Evolutionary conservation across 805 yeast species (phyloP), one percentile per base, ranked within the genome.

Genomic region (Tetrapisispora iriomotensis): DNA sequence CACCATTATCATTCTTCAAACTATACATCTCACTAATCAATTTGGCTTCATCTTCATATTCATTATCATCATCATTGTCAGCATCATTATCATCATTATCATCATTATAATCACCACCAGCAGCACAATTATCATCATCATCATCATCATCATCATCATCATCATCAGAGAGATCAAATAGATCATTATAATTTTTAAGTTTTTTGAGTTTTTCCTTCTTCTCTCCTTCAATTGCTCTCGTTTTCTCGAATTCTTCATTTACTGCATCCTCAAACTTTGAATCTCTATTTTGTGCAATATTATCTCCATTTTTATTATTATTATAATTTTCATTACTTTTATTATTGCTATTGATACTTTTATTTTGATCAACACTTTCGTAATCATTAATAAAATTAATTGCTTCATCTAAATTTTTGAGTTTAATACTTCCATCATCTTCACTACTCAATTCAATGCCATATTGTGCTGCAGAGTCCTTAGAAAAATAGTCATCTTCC

Each of bases 171-270:
- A 41, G 18, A 21, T 47, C 51, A 36, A 54, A 56, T 14, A 56
- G 29, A 37, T 56, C 60, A 31, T 46, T 39, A 21, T 50, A 54
- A 13, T 38, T 47, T 26, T 46, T 43, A 5, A 49, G 15, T 26
- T 26, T 37, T 21, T 26, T 38, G 19, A 23, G 20, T 39, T 32
- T 17, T 37, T 13, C 21, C 3, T 10, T 7, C 20, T 14, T 24
- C 8, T 19, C 18, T 6, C 15, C 18, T n/a, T 15, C 7, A 9
- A 6, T 6, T 10, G 37, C 15, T 24, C 47, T 46, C 3, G 49
- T 46, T 18, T 32, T 40, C 10, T 38, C 32, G 7, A 49, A 44
- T 17, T 40, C 43, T 18, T 45, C 48, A 29, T 45, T 24, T 12
- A 20, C 18, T 8, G 26, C 40, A 33, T 35, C 39, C 24, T 44